These are phyloP conservation scores for Tilletia walkeri DNA, from an alignment of 1,284 basidiomycete species.

Conservation along the genomic window DNA sequence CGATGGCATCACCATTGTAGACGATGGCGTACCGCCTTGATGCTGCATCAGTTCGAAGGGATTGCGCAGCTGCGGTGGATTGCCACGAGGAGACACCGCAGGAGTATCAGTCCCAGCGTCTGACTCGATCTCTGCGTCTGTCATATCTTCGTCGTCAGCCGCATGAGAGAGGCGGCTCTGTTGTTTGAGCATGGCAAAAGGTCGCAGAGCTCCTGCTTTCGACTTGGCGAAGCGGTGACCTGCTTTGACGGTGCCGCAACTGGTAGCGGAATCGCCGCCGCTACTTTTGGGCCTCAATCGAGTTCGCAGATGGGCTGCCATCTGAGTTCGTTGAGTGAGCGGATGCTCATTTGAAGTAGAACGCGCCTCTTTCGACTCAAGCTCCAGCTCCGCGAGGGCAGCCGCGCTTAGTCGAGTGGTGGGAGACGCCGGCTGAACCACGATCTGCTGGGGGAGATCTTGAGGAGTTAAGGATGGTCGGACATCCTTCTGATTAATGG, in stretches of 20 bases:
- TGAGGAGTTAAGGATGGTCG: not conserved
- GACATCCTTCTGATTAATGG: not conserved
- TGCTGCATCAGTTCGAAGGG: not conserved
- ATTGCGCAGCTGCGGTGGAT: not conserved
- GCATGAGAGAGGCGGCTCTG: not conserved
- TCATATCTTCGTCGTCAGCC: not conserved
- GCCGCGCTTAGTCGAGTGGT: slow-evolving; percentile 1
- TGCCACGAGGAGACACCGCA: not conserved
- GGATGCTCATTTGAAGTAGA: too few relatives aligned
- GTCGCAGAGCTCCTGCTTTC: not conserved
- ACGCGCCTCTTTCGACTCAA: not conserved
- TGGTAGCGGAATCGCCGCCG: not conserved
- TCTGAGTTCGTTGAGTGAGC: too few relatives aligned
- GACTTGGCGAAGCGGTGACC: not conserved
- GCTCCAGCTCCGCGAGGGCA: slow-evolving; percentile 6
- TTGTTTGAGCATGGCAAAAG: slow-evolving; percentile 2
- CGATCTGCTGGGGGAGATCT: not conserved
- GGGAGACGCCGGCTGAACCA: not conserved
- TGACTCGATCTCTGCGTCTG: not conserved
- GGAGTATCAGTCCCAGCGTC: slow-evolving; percentile 11
- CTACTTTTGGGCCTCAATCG: slow-evolving; percentile 1
- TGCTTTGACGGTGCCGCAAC: slow-evolving; percentile 4
- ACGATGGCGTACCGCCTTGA: not conserved
- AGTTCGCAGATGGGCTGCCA: too few relatives aligned
- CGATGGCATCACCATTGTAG: not conserved